These are phyloP conservation scores for Paecilomyces niveus DNA, from an alignment of 2,329 filamentous ascomycete genomes.

Conservation along the genomic window DNA sequence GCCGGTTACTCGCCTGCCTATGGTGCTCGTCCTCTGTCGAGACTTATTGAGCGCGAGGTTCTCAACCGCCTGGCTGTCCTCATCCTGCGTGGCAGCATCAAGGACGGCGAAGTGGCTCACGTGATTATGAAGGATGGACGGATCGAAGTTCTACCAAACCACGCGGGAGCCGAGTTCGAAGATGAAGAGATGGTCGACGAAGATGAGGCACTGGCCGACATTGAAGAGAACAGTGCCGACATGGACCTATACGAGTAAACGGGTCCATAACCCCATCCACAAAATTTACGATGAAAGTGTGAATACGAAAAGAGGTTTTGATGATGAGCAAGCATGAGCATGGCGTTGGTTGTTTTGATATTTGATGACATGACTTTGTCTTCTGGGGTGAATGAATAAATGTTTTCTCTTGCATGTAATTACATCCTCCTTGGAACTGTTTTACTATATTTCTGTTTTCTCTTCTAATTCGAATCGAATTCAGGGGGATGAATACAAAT, in stretches of 20 bases:
- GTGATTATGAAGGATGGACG: slow-evolving; percentile 75
- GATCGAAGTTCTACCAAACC: slow-evolving; percentile 77
- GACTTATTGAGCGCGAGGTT: slow-evolving; percentile 95
- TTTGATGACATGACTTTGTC: background rate
- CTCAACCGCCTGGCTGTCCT: slow-evolving; percentile 88
- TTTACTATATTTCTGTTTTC: background rate
- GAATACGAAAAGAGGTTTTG: background rate
- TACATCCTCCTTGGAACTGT: background rate
- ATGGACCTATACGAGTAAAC: slow-evolving; percentile 60
- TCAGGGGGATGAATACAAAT: background rate
- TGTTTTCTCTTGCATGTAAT: background rate
- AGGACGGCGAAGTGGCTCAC: slow-evolving; percentile 74
- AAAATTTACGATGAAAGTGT: background rate
- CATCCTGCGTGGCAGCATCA: slow-evolving; percentile 76
- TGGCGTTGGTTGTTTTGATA: background rate
- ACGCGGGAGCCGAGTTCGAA: slow-evolving; percentile 55
- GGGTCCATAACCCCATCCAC: background rate
- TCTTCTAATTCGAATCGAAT: background rate
- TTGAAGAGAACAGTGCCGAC: slow-evolving; percentile 48
- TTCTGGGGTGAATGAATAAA: background rate
- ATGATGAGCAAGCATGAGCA: background rate
- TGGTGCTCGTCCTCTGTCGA: slow-evolving; percentile 77
- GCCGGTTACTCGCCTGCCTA: slow-evolving; percentile 95
- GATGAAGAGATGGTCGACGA: slow-evolving; percentile 70
- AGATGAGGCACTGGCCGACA: slow-evolving; percentile 68